phyloP scores from a whole-genome alignment of 495 filamentous ascomycete species.

The Penicillium waksmanii region DNA sequence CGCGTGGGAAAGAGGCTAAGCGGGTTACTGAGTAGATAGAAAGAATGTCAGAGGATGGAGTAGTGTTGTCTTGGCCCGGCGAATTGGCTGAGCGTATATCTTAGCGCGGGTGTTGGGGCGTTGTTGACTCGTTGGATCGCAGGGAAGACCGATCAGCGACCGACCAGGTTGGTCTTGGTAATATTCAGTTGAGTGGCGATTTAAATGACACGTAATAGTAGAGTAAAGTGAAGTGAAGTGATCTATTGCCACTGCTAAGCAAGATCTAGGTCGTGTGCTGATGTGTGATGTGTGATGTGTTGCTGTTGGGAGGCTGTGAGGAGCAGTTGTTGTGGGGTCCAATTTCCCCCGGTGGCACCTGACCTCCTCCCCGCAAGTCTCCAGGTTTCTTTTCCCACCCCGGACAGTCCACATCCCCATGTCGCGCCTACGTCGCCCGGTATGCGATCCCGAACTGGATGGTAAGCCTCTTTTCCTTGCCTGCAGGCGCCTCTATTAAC shows the following conservation, averaged over 20 bases:
- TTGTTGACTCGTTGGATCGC: neutral
- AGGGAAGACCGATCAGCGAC: neutral
- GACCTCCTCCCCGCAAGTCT: neutral
- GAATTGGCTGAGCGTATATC: neutral
- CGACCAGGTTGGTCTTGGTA: neutral
- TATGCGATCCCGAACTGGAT: conserved; percentile 58
- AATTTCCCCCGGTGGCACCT: neutral
- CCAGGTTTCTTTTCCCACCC: neutral
- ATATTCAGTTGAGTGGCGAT: too few species aligned
- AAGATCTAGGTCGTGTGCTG: too few species aligned
- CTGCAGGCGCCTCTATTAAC: conserved; percentile 11
- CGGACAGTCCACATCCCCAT: neutral
- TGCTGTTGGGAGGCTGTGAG: neutral
- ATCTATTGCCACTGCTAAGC: neutral
- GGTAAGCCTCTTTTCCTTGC: conserved; percentile 32
- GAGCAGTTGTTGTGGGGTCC: neutral
- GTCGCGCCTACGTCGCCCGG: conserved; percentile 38
- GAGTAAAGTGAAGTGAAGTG: too few species aligned
- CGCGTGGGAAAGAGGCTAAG: too few species aligned
- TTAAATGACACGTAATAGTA: too few species aligned
- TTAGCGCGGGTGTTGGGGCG: neutral
- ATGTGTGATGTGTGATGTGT: neutral
- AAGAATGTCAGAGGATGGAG: neutral
- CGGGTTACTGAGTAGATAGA: neutral
- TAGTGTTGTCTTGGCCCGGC: neutral